Percentiles rank a stretch among this genome's conserved stretches.
These are phyloP conservation scores for Xerophyta viscosa DNA, from an alignment of 106 monocot species.

Conservation along the genomic window DNA sequence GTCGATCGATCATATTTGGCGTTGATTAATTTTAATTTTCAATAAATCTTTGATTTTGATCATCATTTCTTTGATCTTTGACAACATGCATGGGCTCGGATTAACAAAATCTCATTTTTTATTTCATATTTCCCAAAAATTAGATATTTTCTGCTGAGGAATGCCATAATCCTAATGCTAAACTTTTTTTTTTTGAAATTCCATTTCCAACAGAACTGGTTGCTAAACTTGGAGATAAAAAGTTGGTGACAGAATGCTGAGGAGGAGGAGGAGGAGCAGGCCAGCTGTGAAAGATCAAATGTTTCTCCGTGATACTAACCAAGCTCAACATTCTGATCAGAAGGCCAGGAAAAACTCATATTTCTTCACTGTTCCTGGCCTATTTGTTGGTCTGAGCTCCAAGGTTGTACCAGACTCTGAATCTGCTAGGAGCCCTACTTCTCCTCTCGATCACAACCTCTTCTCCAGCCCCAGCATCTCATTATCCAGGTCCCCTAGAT, in stretches of 20 bases:
- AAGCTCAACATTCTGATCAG: slow-evolving; percentile 16
- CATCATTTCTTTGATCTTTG: slow-evolving; percentile 2
- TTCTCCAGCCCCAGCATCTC: slow-evolving; percentile 33
- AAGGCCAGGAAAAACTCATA: slow-evolving; percentile 21
- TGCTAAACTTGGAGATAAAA: not conserved
- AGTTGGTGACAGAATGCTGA: slow-evolving; percentile 31
- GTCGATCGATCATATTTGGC: too few species aligned
- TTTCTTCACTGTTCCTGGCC: slow-evolving; percentile 50
- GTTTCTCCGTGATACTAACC: too few species aligned
- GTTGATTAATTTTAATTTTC: too few species aligned
- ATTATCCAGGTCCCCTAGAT: slow-evolving; percentile 29
- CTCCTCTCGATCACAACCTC: slow-evolving; percentile 46
- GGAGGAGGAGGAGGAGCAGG: slow-evolving; percentile 37
- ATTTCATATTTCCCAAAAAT: not conserved
- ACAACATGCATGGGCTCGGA: not conserved
- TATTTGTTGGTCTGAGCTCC: slow-evolving; percentile 42
- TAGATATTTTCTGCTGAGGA: not conserved
- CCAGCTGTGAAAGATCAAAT: slow-evolving; percentile 22
- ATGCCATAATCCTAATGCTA: not conserved
- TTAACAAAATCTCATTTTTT: not conserved
- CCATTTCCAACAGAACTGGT: slow-evolving; percentile 1
- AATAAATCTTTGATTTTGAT: not conserved
- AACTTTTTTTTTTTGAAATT: not conserved
- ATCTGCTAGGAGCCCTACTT: slow-evolving; percentile 65
- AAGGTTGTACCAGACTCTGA: slow-evolving; percentile 33